Base-by-base conservation (phyloP, 2,329 filamentous ascomycete genomes). In the Fusarium guadeloupense region DNA sequence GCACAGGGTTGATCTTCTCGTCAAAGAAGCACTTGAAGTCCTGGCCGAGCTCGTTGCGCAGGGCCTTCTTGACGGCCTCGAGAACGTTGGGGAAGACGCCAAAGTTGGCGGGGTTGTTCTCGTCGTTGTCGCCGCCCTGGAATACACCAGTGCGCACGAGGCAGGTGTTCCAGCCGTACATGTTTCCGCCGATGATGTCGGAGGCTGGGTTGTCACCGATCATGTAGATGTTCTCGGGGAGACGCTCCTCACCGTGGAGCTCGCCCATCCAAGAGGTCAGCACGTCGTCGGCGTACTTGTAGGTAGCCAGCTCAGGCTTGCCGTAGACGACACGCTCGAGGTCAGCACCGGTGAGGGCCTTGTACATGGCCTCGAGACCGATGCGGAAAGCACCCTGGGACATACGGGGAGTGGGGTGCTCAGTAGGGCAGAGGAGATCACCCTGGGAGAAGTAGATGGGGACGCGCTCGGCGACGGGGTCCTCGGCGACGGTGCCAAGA, bases 321-420 rank as follows among this genome's bases (percentile, higher is more conserved):
- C 85, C 86, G 16, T 82, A 70, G 34, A 70, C 68, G 25, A 70
- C 68, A 54, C 68, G 68, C 59, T 70, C 68, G 21, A 70, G 54
- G 33, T 70, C 68, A 4, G 52, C 68, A 3, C 68, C 82, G 0
- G 91, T 94, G 13, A 92, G 78, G 17, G 86, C 85, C 17, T 79
- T 74, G 91, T 92, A 96, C 9, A 93, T 83, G 2, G 92, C 92
- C 60, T 88, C 83, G 5, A 97, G 77, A 0, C 91, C 90, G 26
- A 88, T 89, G 58, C 89, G 86, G 77, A 97, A 97, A 2, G 90
- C 92, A 35, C 93, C 93, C 78, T 97, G 93, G 1, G 93, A 93
- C 37, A 97, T 82, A 6, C 93, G 89, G 10, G 93, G 90, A 21
- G 90, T 83, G 62, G 89, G 90, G 75, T 95, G 93, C 28, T 83